A percentile compares a stretch with the other conserved stretches of the same genome.
Evolutionary conservation across 441 rosid species (phyloP).

Genomic region (Adansonia grandidieri): DNA sequence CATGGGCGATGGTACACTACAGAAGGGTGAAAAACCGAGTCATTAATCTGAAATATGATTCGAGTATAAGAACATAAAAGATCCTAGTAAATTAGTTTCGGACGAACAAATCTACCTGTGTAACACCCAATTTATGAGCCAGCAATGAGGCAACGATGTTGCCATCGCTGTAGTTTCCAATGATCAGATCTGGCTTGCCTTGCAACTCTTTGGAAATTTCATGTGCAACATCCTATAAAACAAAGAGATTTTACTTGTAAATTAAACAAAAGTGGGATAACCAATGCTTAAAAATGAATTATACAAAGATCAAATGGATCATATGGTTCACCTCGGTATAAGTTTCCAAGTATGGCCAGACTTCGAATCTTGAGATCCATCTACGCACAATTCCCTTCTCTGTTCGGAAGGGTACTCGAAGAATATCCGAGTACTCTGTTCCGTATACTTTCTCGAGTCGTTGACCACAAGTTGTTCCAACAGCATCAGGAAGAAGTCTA

Average conservation of each 20-base stretch:
- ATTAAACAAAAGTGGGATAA: not conserved
- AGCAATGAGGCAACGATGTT: conserved; percentile 90
- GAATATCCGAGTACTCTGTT: conserved; percentile 81
- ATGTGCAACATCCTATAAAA: conserved; percentile 75
- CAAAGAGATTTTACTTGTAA: conserved; percentile 1
- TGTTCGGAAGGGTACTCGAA: conserved; percentile 86
- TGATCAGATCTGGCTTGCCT: conserved; percentile 91
- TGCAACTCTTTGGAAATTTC: conserved; percentile 86
- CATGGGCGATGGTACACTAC: conserved; percentile 96
- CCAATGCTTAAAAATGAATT: not conserved
- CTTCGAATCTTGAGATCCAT: conserved; percentile 98
- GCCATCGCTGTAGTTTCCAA: conserved; percentile 97
- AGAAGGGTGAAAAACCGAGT: conserved; percentile 16
- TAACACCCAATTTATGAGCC: conserved; percentile 87
- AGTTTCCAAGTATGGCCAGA: conserved; percentile 96
- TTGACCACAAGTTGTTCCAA: conserved; percentile 93
- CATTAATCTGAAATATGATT: not conserved
- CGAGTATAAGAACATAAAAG: not conserved
- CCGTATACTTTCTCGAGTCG: conserved; percentile 88
- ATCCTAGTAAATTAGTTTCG: not conserved
- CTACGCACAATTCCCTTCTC: conserved; percentile 82
- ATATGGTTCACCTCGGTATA: conserved; percentile 73
- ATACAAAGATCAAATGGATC: not conserved
- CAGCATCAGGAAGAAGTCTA: conserved; percentile 92
- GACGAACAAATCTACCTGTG: conserved; percentile 59